Evolutionary conservation across 139 green algal species (phyloP).

Genomic region (Monoraphidium neglectum): DNA sequence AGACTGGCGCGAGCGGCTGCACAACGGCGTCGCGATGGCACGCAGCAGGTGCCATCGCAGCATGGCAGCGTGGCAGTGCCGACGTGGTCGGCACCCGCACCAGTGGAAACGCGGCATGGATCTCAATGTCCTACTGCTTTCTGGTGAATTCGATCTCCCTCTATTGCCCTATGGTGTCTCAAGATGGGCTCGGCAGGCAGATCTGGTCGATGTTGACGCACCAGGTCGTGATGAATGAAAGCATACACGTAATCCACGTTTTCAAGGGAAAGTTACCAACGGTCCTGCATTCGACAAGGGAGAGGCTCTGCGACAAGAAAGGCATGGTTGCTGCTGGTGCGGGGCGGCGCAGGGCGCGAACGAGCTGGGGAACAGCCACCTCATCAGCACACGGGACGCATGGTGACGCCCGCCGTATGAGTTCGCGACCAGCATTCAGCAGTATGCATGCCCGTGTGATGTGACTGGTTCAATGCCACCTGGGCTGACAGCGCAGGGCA

Average conservation of each 20-base stretch:
- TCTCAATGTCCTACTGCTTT: not conserved
- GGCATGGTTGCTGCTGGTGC: too few relatives aligned
- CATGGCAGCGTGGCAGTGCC: too few relatives aligned
- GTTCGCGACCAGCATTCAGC: not conserved
- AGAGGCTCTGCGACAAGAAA: not conserved
- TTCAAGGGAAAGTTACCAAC: not conserved
- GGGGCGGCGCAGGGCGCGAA: not conserved
- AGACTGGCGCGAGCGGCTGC: too few relatives aligned
- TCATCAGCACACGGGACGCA: too few relatives aligned
- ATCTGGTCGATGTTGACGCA: not conserved
- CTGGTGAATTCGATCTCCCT: too few relatives aligned
- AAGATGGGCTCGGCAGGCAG: not conserved
- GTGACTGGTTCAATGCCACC: slow-evolving; percentile 3
- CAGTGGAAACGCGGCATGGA: slow-evolving; percentile 68
- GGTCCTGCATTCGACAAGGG: not conserved
- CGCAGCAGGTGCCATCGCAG: too few relatives aligned
- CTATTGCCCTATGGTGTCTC: not conserved
- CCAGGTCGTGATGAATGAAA: not conserved
- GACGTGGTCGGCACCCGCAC: too few relatives aligned
- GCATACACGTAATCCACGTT: not conserved
- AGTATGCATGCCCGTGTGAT: not conserved
- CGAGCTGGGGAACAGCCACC: too few relatives aligned
- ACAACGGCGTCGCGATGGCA: too few relatives aligned
- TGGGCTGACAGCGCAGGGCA: too few relatives aligned
- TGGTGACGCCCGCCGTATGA: not conserved